Evolutionary conservation across 2,329 filamentous ascomycete genomes (phyloP).

Genomic region (Penicillium griseofulvum): DNA sequence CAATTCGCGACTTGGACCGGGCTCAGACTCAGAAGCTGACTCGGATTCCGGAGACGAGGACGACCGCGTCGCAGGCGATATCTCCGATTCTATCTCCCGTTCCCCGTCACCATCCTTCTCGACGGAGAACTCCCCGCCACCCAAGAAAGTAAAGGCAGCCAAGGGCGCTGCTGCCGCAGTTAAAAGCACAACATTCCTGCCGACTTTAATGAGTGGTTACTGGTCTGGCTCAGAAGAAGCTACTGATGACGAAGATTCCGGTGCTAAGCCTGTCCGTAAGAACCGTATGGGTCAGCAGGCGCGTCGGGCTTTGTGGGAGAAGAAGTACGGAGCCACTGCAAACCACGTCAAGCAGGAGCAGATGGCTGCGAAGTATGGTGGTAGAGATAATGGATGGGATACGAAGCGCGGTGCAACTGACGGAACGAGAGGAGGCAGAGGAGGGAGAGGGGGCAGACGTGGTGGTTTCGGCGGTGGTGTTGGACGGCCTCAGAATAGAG

Average conservation of each 20-base stretch:
- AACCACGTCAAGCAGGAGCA: slow-evolving; percentile 55
- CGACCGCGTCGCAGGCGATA: slow-evolving; percentile 20
- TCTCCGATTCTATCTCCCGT: slow-evolving; percentile 38
- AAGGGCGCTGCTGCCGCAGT: slow-evolving; percentile 20
- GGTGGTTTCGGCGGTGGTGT: slow-evolving; percentile 16
- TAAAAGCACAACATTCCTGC: slow-evolving; percentile 56
- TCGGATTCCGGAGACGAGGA: slow-evolving; percentile 27
- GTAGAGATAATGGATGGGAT: slow-evolving; percentile 58
- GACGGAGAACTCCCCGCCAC: slow-evolving; percentile 15
- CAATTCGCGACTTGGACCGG: slow-evolving; percentile 34
- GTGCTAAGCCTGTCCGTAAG: slow-evolving; percentile 48
- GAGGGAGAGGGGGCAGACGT: slow-evolving; percentile 25
- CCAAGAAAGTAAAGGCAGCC: slow-evolving; percentile 27
- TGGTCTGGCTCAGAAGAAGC: slow-evolving; percentile 60
- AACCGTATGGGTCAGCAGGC: slow-evolving; percentile 64
- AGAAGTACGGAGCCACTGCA: slow-evolving; percentile 58
- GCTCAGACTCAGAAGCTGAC: slow-evolving; percentile 26
- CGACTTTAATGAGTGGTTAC: slow-evolving; percentile 60
- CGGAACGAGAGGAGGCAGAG: slow-evolving; percentile 18
- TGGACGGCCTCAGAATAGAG: slow-evolving; percentile 9
- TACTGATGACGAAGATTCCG: slow-evolving; percentile 42
- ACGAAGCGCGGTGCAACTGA: slow-evolving; percentile 54
- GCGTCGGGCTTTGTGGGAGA: slow-evolving; percentile 60
- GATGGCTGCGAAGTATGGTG: slow-evolving; percentile 29
- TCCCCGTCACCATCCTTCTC: slow-evolving; percentile 32